Conservation (phyloP, 192 early-diverging fungal species). For the Rhizophagus prolifer region DNA sequence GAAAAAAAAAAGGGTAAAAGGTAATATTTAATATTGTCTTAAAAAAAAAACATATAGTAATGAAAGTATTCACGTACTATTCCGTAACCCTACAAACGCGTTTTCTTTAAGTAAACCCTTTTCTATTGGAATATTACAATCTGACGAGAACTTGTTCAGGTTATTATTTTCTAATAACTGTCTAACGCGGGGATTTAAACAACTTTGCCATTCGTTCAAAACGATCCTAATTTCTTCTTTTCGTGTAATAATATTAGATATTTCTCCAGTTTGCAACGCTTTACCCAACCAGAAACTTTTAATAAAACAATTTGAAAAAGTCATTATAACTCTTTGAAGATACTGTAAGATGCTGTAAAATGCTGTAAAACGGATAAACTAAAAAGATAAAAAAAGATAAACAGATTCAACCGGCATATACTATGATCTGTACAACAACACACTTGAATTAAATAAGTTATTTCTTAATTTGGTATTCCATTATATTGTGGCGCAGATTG, state of each 20-base stretch:
- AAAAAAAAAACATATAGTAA: not conserved
- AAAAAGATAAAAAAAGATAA: too few relatives aligned
- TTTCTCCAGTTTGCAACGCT: not conserved
- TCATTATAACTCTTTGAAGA: too few relatives aligned
- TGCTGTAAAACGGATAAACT: too few relatives aligned
- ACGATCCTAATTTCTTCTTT: not conserved
- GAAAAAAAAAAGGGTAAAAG: not conserved
- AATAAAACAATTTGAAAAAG: not conserved
- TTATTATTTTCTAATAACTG: not conserved
- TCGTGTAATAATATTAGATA: not conserved
- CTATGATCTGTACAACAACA: too few relatives aligned
- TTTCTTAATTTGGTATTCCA: too few relatives aligned
- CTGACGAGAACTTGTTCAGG: too few relatives aligned
- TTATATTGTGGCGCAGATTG: too few relatives aligned
- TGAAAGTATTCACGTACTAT: not conserved
- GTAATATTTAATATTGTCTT: not conserved
- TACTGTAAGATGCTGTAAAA: too few relatives aligned
- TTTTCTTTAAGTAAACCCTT: not conserved
- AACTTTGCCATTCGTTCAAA: conserved; percentile 15
- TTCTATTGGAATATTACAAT: not conserved
- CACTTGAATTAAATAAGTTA: too few relatives aligned
- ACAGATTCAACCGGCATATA: too few relatives aligned
- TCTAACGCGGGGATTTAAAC: not conserved
- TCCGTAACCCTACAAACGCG: not conserved
- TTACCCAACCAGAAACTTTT: conserved; percentile 4